Evolutionary conservation across 305 asterid genomes (phyloP).

Genomic region (Fraxinus greggii): DNA sequence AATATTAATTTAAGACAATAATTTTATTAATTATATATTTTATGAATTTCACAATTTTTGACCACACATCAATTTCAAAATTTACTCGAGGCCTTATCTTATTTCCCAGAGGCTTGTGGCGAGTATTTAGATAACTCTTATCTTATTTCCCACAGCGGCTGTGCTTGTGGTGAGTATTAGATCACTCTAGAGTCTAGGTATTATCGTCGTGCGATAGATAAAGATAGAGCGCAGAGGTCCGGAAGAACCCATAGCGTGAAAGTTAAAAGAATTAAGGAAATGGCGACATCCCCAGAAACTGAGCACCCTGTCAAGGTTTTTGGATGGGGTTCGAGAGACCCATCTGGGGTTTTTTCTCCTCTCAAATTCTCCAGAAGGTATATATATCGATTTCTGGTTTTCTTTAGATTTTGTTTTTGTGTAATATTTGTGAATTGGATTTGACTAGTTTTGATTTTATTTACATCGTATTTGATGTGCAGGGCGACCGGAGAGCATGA

Average conservation of each 20-base stretch:
- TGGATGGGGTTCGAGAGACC: conserved; percentile 54
- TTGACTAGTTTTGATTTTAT: not conserved
- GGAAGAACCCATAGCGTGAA: not conserved
- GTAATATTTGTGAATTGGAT: not conserved
- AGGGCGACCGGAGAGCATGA: conserved; percentile 66
- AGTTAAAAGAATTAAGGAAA: not conserved
- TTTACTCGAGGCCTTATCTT: too few species aligned
- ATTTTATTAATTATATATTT: too few species aligned
- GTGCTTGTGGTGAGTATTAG: too few species aligned
- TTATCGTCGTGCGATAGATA: too few species aligned
- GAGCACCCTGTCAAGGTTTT: conserved; percentile 51
- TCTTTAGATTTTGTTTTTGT: not conserved
- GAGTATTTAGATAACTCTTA: too few species aligned
- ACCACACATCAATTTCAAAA: too few species aligned
- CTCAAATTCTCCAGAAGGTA: conserved; percentile 56
- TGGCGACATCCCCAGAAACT: conserved; percentile 49
- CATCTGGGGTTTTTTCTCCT: conserved; percentile 50
- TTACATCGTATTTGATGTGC: conserved; percentile 3
- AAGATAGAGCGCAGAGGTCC: not conserved
- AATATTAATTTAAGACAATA: too few species aligned
- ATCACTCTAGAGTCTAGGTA: too few species aligned
- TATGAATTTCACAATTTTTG: too few species aligned
- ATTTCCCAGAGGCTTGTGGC: too few species aligned
- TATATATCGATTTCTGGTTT: not conserved
- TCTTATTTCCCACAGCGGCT: too few species aligned